Percentiles rank a stretch among this genome's conserved stretches.
Conservation (phyloP, 371 early-diverging fungal genomes). For the Mucor sp. region DNA sequence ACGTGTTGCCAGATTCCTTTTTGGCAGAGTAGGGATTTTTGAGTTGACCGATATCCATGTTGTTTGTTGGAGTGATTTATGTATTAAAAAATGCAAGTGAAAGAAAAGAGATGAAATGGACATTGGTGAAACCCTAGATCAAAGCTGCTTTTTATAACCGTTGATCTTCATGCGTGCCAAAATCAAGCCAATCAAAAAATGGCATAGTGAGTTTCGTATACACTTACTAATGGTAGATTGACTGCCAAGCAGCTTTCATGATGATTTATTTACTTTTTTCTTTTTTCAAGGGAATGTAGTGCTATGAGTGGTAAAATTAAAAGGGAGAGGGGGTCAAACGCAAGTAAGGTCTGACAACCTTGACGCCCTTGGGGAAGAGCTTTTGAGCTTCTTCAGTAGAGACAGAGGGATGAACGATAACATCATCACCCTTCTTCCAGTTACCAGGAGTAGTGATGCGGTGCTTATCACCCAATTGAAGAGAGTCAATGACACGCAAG, state of each 20-base stretch:
- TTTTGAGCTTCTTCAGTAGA: constrained; percentile 80
- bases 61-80: background rate
- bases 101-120: background rate
- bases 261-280: background rate
- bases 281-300: background rate
- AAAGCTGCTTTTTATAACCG: background rate
- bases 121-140: background rate
- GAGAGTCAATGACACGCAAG: constrained; percentile 88
- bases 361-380: constrained; percentile 81
- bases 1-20: background rate
- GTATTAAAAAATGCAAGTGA: constrained; percentile 4
- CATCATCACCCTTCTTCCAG: constrained; percentile 88
- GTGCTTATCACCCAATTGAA: constrained; percentile 86
- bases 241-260: background rate
- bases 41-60: constrained; percentile 47
- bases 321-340: constrained; percentile 68
- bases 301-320: constrained; percentile 17
- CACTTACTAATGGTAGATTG: too few relatives aligned
- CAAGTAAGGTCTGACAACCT: constrained; percentile 84
- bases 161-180: background rate
- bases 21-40: constrained; percentile 33
- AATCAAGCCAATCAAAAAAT: background rate
- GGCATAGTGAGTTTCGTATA: background rate
- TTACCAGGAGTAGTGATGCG: constrained; percentile 93
- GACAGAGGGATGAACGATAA: constrained; percentile 89